Percentiles rank a stretch among this genome's conserved stretches.
Conservation (phyloP, 768 basidiomycete species). For the Phaeotremella fagi region DNA sequence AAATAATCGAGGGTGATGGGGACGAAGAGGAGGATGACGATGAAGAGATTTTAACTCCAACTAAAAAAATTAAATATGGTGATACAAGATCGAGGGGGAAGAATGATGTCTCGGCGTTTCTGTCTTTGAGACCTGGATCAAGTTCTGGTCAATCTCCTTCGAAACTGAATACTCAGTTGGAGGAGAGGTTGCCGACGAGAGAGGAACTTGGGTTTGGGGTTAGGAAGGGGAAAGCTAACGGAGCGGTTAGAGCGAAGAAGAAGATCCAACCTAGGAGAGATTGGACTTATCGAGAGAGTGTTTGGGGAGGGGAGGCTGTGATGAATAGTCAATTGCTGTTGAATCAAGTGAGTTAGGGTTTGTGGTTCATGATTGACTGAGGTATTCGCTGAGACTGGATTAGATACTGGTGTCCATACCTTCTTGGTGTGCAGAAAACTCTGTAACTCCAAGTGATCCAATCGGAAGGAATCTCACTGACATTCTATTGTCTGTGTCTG, state of each 20-base stretch:
- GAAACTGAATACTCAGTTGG: not conserved
- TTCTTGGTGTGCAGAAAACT: not conserved
- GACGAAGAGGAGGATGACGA: conserved; percentile 8
- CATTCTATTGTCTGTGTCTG: too few relatives aligned
- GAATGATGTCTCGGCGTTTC: conserved; percentile 14
- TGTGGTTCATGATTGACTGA: too few relatives aligned
- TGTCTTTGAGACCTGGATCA: conserved; percentile 27
- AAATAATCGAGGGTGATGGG: conserved; percentile 3
- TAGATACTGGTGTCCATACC: not conserved
- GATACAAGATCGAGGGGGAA: conserved; percentile 3
- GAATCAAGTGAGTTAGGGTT: conserved; percentile 8
- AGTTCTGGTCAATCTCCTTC: not conserved
- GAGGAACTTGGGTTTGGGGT: not conserved
- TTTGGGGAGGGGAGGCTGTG: conserved; percentile 15
- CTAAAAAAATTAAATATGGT: conserved; percentile 23
- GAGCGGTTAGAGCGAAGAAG: conserved; percentile 5
- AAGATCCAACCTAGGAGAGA: conserved; percentile 14
- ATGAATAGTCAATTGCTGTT: conserved; percentile 3
- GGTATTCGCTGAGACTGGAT: too few relatives aligned
- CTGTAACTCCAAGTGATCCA: not conserved
- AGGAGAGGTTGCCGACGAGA: not conserved
- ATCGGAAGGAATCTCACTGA: too few relatives aligned
- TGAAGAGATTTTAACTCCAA: conserved; percentile 20
- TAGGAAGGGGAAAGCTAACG: not conserved
- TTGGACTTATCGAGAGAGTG: conserved; percentile 32